Evolutionary conservation across 78 protist genomes (phyloP).

Genomic region (Mastigamoeba balamuthi): DNA sequence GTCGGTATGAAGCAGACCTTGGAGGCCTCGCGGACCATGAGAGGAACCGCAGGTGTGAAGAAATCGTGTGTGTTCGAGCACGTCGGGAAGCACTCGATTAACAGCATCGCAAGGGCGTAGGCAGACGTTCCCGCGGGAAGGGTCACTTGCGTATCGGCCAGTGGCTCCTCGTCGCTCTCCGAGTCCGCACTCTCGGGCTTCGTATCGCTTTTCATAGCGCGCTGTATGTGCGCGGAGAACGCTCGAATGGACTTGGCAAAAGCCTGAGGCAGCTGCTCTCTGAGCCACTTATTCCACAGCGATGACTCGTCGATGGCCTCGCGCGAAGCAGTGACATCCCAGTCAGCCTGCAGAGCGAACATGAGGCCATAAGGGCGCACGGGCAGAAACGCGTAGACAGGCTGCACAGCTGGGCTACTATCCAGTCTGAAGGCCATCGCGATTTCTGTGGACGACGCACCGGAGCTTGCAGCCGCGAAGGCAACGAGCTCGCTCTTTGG

Average conservation of each 20-base stretch:
- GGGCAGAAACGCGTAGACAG: slow-evolving; percentile 43
- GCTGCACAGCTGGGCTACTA: not conserved
- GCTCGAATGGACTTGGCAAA: not conserved
- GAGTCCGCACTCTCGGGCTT: too few relatives aligned
- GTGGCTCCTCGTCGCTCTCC: too few relatives aligned
- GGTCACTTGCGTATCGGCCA: too few relatives aligned
- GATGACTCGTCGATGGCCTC: slow-evolving; percentile 17
- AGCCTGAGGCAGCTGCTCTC: not conserved
- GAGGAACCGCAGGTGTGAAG: too few relatives aligned
- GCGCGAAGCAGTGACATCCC: slow-evolving; percentile 15
- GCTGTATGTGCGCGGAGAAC: not conserved
- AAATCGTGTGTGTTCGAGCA: too few relatives aligned
- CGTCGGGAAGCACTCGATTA: too few relatives aligned
- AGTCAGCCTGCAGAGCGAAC: slow-evolving; percentile 41
- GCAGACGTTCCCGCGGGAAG: too few relatives aligned
- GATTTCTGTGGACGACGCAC: not conserved
- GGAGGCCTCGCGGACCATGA: too few relatives aligned
- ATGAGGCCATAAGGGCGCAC: slow-evolving; percentile 25
- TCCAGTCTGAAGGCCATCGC: not conserved
- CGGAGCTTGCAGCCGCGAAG: not conserved
- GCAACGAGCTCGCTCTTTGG: not conserved
- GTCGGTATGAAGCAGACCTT: too few relatives aligned
- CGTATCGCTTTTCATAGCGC: too few relatives aligned
- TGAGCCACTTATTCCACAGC: slow-evolving; percentile 33
- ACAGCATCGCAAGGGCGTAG: too few relatives aligned